A percentile compares a stretch with the other conserved stretches of the same genome.
phyloP scores from a whole-genome alignment of 495 filamentous ascomycete species.

The Niebla homalea region DNA sequence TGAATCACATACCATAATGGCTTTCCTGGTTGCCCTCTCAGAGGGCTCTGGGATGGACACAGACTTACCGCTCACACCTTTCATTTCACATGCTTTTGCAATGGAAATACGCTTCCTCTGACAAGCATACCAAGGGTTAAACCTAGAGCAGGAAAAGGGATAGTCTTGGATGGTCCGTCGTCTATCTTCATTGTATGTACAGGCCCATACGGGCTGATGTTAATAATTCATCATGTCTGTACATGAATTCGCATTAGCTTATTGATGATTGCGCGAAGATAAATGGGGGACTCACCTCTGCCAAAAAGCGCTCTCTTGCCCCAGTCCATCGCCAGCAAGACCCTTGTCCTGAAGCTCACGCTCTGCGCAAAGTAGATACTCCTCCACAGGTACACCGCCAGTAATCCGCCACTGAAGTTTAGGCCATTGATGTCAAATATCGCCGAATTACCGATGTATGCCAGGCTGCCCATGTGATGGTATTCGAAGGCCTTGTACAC shows the following conservation, averaged over 20 bases:
- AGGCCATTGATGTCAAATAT: constrained; percentile 80
- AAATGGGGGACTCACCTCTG: constrained; percentile 51
- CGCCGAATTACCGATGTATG: constrained; percentile 92
- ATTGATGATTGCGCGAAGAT: not conserved
- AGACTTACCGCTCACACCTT: too few species aligned
- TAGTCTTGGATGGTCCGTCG: too few species aligned
- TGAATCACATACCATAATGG: too few species aligned
- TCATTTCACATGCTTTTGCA: too few species aligned
- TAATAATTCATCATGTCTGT: constrained; percentile 29
- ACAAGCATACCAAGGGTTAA: too few species aligned
- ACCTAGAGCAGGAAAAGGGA: too few species aligned
- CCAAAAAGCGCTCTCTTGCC: constrained; percentile 89
- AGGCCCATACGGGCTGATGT: too few species aligned
- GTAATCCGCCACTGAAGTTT: constrained; percentile 67
- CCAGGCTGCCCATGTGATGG: constrained; percentile 77
- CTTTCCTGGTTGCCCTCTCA: too few species aligned
- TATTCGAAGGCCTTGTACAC: constrained; percentile 97
- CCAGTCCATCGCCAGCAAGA: constrained; percentile 97
- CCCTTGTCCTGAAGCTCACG: constrained; percentile 79
- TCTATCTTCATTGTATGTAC: too few species aligned
- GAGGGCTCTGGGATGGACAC: too few species aligned
- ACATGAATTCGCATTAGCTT: not conserved
- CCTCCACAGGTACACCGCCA: constrained; percentile 94
- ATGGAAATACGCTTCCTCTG: too few species aligned
- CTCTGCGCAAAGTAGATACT: constrained; percentile 97